Evolutionary conservation across 495 filamentous ascomycete species (phyloP).

Genomic region (Rusavskia elegans): DNA sequence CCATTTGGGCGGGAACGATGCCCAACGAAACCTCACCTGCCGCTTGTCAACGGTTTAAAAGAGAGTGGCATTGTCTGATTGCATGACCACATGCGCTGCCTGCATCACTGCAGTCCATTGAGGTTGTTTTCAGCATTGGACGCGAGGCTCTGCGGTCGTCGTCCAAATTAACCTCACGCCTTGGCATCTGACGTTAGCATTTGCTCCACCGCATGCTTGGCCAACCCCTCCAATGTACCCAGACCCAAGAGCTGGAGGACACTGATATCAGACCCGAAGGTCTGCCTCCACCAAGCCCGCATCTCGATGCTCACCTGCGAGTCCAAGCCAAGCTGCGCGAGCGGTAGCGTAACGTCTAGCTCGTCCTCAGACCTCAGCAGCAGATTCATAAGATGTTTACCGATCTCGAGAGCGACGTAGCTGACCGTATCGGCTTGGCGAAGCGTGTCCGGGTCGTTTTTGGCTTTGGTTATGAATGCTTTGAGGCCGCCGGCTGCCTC

Average conservation of each 20-base stretch:
- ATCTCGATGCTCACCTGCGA: constrained; percentile 33
- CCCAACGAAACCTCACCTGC: too few relatives aligned
- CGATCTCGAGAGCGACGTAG: constrained; percentile 11
- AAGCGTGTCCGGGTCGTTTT: constrained; percentile 7
- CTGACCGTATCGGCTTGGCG: neutral
- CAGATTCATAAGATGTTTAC: constrained; percentile 21
- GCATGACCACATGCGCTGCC: too few relatives aligned
- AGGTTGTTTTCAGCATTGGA: too few relatives aligned
- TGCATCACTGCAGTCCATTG: too few relatives aligned
- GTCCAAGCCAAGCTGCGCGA: constrained; percentile 25
- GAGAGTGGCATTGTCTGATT: too few relatives aligned
- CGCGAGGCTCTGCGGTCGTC: too few relatives aligned
- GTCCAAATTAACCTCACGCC: too few relatives aligned
- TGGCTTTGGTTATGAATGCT: constrained; percentile 6
- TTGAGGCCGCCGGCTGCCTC: constrained; percentile 5
- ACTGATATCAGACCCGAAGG: constrained; percentile 22
- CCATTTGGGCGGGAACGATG: too few relatives aligned
- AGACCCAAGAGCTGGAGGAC: constrained; percentile 18
- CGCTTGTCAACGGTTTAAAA: too few relatives aligned
- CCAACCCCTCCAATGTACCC: constrained; percentile 9
- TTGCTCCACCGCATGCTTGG: constrained; percentile 8
- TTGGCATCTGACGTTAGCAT: neutral
- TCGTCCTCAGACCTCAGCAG: constrained; percentile 26
- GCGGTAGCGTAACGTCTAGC: constrained; percentile 17
- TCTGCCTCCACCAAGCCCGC: constrained; percentile 25